phyloP scores from a whole-genome alignment of 148 eudicot species.

The Heliosperma pusillum region DNA sequence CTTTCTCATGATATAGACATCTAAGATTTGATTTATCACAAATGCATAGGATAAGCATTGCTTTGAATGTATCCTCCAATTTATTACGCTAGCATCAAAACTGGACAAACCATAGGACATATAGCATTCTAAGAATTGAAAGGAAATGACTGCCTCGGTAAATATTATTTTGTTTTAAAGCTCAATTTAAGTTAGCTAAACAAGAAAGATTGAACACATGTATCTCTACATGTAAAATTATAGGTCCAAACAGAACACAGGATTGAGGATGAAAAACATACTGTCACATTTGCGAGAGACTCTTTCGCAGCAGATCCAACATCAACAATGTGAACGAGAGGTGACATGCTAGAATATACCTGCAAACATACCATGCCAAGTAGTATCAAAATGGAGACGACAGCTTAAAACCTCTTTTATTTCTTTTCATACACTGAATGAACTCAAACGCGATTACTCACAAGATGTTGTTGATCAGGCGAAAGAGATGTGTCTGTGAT shows the following conservation, averaged over 20 bases:
- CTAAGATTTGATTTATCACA: neutral
- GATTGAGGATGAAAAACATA: constrained; percentile 31
- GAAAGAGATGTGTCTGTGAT: constrained; percentile 88
- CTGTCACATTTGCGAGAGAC: constrained; percentile 83
- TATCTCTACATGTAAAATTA: neutral
- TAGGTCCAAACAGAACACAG: neutral
- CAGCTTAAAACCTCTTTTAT: neutral
- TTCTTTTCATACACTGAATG: neutral
- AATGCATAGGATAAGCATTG: neutral
- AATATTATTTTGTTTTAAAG: neutral
- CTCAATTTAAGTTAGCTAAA: too few species aligned
- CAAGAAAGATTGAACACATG: neutral
- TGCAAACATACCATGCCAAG: constrained; percentile 17
- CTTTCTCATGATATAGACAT: neutral
- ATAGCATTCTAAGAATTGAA: neutral
- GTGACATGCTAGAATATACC: constrained; percentile 92
- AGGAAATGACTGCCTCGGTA: neutral
- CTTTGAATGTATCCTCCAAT: neutral
- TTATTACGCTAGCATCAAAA: neutral
- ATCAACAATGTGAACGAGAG: constrained; percentile 69
- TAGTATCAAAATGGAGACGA: neutral
- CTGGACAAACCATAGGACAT: neutral
- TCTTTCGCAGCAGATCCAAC: constrained; percentile 59
- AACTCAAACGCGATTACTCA: constrained; percentile 32
- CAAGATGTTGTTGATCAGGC: constrained; percentile 73